phyloP scores from a whole-genome alignment of 2,329 filamentous ascomycete genomes.

The Trichoderma afroharzianum region DNA sequence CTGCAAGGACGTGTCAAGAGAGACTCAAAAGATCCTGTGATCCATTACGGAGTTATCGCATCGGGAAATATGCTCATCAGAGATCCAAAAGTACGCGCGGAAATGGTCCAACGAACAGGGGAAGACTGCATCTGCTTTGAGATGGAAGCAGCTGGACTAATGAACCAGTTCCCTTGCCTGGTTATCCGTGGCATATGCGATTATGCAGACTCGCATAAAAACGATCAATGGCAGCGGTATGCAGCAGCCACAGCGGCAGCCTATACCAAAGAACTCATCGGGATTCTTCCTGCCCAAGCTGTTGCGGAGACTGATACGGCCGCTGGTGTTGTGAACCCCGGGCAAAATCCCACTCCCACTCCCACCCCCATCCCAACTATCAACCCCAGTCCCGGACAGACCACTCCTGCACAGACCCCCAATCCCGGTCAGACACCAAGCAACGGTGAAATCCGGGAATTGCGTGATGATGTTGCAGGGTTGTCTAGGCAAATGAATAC shows the following conservation, averaged over 20 bases:
- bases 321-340: neutral
- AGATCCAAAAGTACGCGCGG: conserved; percentile 28
- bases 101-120: conserved; percentile 19
- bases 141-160: neutral
- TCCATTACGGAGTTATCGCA: conserved; percentile 24
- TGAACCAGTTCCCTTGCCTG: conserved; percentile 23
- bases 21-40: neutral
- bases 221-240: conserved; percentile 34
- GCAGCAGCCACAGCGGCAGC: conserved; percentile 33
- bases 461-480: neutral
- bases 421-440: neutral
- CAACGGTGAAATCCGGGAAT: neutral
- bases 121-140: conserved; percentile 22
- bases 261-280: conserved; percentile 22
- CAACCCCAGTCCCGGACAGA: neutral
- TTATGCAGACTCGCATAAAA: conserved; percentile 38
- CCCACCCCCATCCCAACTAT: neutral
- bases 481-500: neutral
- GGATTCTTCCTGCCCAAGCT: neutral
- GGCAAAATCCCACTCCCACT: neutral
- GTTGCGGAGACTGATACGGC: neutral
- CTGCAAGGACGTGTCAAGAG: neutral
- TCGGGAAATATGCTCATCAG: conserved; percentile 36
- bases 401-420: neutral
- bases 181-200: conserved; percentile 37